Evolutionary conservation across 2,329 filamentous ascomycete genomes (phyloP).

Genomic region (Orbilia ellipsospora): DNA sequence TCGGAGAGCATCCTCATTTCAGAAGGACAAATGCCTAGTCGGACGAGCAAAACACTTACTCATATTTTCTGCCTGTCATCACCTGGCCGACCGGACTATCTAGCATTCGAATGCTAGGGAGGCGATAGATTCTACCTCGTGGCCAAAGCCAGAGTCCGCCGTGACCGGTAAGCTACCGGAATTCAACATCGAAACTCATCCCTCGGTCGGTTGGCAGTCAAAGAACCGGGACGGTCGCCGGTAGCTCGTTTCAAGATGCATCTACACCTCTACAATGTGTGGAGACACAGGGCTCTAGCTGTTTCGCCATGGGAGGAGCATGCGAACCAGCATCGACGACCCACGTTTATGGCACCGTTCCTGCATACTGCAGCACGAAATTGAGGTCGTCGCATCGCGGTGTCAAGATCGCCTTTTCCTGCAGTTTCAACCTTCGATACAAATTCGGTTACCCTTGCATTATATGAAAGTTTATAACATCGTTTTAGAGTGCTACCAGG

Average conservation of each 20-base stretch:
- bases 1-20: not conserved
- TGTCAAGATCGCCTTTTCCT: slow-evolving; percentile 26
- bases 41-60: not conserved
- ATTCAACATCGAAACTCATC: slow-evolving; percentile 7
- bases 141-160: not conserved
- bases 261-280: slow-evolving; percentile 4
- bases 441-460: slow-evolving; percentile 40
- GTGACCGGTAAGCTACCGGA: slow-evolving; percentile 1
- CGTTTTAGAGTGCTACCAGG: slow-evolving; percentile 23
- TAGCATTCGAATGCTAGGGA: not conserved
- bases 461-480: slow-evolving; percentile 18
- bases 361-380: slow-evolving; percentile 41
- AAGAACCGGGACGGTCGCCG: slow-evolving; percentile 8
- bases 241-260: slow-evolving; percentile 23
- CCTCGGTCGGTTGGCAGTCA: slow-evolving; percentile 3
- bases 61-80: slow-evolving; percentile 8
- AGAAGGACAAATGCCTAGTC: not conserved
- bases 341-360: slow-evolving; percentile 30
- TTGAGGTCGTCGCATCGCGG: slow-evolving; percentile 19
- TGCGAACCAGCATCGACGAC: slow-evolving; percentile 4
- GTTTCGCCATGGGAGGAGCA: slow-evolving; percentile 10
- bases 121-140: slow-evolving; percentile 3
- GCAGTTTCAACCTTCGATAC: slow-evolving; percentile 44
- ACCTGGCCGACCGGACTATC: not conserved
- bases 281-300: not conserved